Conservation (phyloP, 257 asterid species). For the Solanum infundibuliforme region DNA sequence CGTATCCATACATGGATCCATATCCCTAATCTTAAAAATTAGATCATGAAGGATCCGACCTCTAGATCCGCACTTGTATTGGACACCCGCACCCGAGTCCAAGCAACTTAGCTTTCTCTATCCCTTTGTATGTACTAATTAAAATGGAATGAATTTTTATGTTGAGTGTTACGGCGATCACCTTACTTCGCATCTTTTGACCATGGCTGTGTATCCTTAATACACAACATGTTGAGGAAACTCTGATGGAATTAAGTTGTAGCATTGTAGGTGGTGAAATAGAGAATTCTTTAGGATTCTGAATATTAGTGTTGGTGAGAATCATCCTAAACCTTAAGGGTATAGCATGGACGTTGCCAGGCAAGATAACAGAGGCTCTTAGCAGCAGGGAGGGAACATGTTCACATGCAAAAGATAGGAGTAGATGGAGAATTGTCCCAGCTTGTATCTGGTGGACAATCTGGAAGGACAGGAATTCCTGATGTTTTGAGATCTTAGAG, state of each 20-base stretch:
- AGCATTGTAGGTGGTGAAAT: background rate
- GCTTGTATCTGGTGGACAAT: background rate
- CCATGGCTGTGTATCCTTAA: background rate
- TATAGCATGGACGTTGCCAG: background rate
- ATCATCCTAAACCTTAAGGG: background rate
- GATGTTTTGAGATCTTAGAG: background rate
- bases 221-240: background rate
- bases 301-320: background rate
- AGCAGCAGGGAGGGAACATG: background rate
- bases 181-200: background rate
- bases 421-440: background rate
- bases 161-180: background rate
- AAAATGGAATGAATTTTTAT: background rate
- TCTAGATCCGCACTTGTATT: background rate
- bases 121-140: background rate
- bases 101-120: background rate
- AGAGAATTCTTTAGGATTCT: background rate
- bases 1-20: background rate
- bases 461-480: background rate
- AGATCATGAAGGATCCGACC: background rate
- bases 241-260: background rate
- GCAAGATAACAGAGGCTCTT: background rate
- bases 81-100: background rate
- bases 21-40: background rate
- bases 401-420: background rate